Percentiles rank a stretch among this genome's conserved stretches.
phyloP scores from a whole-genome alignment of 2,329 filamentous ascomycete genomes.

The Ceratocystis destructans region DNA sequence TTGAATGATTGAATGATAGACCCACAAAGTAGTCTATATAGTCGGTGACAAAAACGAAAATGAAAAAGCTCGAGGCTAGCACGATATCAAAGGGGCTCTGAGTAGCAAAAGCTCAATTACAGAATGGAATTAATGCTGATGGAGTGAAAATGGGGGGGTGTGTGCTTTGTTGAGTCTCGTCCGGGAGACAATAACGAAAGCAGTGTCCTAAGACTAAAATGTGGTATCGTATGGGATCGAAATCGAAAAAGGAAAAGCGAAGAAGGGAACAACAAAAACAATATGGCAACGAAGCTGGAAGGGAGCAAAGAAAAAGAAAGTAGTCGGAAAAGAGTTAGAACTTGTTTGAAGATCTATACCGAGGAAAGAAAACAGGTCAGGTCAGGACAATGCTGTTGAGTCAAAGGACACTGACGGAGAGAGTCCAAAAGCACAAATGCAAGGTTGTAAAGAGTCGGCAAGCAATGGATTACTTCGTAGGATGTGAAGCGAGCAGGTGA shows the following conservation, averaged over 20 bases:
- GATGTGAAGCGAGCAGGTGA: constrained; percentile 11
- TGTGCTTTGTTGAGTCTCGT: constrained; percentile 12
- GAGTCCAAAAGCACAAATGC: constrained; percentile 10
- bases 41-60: constrained; percentile 8
- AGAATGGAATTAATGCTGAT: not conserved
- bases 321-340: constrained; percentile 9
- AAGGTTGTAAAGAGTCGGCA: constrained; percentile 3
- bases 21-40: constrained; percentile 12
- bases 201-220: not conserved
- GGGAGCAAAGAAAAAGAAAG: constrained; percentile 5
- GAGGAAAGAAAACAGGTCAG: constrained; percentile 2
- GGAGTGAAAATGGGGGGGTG: not conserved
- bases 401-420: not conserved
- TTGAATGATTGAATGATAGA: constrained; percentile 15
- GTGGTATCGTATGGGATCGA: constrained; percentile 6
- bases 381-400: not conserved
- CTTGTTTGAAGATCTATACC: constrained; percentile 9
- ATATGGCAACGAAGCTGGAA: not conserved
- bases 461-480: not conserved
- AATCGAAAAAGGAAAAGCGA: not conserved
- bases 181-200: constrained; percentile 16
- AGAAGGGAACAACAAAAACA: not conserved
- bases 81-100: not conserved
- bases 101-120: constrained; percentile 7
- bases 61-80: not conserved